Evolutionary conservation across 2,329 filamentous ascomycete genomes (phyloP), one percentile per base, ranked within the genome.

Genomic region (Pyricularia sp.): DNA sequence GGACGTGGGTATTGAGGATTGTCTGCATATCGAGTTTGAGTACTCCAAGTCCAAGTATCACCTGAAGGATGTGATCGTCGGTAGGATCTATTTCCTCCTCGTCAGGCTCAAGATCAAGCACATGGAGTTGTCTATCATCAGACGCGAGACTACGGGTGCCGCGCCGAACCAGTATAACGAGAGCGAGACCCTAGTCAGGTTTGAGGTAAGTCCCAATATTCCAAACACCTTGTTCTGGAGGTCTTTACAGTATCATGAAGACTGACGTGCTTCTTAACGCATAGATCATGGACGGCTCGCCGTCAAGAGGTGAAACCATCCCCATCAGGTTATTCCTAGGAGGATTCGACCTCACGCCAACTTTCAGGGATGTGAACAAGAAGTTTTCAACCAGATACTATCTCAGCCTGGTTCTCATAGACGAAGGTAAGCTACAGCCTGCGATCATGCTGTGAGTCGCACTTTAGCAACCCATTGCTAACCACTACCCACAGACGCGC

Each of bases 11-110:
- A 99, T 99, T 77, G 95, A 99, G 82, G 96, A 99, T 82, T 99
- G 95, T 79, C 84, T 99, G 74, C 95, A 99, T 81, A 99, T 99
- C 74, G 95, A 99, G 80, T 99, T 99, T 75, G 95, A 99, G 81
- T 99, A 99, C 83, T 97, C 92, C 81, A 99, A 99, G 85, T 95
- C 90, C 79, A 98, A 98, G 82, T 99, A 99, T 81, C 95, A 99
- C 76, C 87, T 99, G 70, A 99, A 99, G 82, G 95, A 99, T 79
- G 95, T 99, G 72, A 99, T 99, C 73, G 95, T 99, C 69, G 95
- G 95, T 70, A 88, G 96, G 73, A 99, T 99, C 84, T 99, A 99
- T 83, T 99, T 99, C 82, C 82, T 99, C 73, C 86, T 99, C 66
- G 95, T 99, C 71, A 89, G 95, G 76, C 85, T 99, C 79, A 99